These are phyloP conservation scores for Grammothele lineata DNA, from an alignment of 768 basidiomycete species.

Conservation along the genomic window DNA sequence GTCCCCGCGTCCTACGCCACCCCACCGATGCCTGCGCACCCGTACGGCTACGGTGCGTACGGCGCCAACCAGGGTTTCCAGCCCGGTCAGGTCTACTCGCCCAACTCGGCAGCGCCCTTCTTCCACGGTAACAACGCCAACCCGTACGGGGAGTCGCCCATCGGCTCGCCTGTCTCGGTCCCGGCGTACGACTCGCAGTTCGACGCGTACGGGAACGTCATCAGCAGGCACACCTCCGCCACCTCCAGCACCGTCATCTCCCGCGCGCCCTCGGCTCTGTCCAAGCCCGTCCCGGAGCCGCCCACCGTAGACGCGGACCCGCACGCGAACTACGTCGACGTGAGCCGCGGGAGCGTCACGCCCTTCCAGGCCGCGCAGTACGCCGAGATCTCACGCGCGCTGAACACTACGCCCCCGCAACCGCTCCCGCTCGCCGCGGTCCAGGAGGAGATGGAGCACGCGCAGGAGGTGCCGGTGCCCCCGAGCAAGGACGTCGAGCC, in stretches of 20 bases:
- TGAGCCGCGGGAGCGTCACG: conserved; percentile 64
- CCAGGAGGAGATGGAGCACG: conserved; percentile 14
- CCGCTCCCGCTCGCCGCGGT: conserved; percentile 21
- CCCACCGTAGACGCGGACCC: background rate
- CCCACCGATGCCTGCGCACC: background rate
- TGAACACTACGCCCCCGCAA: conserved; percentile 34
- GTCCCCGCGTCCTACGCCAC: conserved; percentile 8
- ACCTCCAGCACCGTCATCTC: conserved; percentile 10
- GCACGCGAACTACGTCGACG: conserved; percentile 55
- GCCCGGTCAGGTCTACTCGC: conserved; percentile 32
- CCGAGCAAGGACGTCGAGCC: conserved; percentile 6
- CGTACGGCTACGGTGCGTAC: conserved; percentile 8
- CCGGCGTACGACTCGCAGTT: conserved; percentile 26
- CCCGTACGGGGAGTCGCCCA: conserved; percentile 35
- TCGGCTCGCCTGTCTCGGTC: conserved; percentile 24
- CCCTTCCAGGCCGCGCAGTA: conserved; percentile 77
- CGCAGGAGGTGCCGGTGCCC: conserved; percentile 3
- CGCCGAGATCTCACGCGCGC: conserved; percentile 57
- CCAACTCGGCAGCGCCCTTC: conserved; percentile 35
- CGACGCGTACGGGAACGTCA: conserved; percentile 23
- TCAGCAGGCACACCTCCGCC: conserved; percentile 17
- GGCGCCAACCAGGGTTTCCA: conserved; percentile 28
- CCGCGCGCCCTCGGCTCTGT: conserved; percentile 21
- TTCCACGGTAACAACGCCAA: conserved; percentile 18
- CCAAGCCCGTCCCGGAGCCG: conserved; percentile 12